phyloP scores from a whole-genome alignment of 2,329 filamentous ascomycete species.

The Shiraia bambusicola region DNA sequence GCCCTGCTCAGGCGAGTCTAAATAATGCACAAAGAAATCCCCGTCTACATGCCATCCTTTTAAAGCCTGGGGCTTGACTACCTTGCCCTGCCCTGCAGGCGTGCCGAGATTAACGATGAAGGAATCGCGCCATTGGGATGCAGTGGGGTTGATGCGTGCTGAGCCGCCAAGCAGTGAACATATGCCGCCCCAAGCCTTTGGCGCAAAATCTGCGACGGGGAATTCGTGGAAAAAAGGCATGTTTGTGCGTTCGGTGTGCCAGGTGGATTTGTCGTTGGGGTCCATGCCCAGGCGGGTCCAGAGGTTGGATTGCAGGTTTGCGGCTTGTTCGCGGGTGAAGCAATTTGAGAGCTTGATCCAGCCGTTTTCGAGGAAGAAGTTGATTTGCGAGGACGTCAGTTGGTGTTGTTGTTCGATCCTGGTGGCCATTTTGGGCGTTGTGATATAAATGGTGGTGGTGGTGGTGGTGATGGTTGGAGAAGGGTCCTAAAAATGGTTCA shows the following conservation, averaged over 20 bases:
- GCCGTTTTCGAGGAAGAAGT: slow-evolving; percentile 58
- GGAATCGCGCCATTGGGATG: slow-evolving; percentile 63
- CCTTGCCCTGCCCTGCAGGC: slow-evolving; percentile 51
- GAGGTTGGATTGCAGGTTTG: slow-evolving; percentile 52
- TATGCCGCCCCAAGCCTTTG: slow-evolving; percentile 67
- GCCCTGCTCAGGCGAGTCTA: slow-evolving; percentile 69
- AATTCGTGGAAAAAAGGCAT: slow-evolving; percentile 64
- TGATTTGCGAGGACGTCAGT: slow-evolving; percentile 51
- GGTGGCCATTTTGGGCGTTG: slow-evolving; percentile 8
- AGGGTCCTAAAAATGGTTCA: too few relatives aligned
- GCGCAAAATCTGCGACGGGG: slow-evolving; percentile 58
- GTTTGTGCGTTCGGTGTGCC: slow-evolving; percentile 61
- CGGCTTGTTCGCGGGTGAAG: slow-evolving; percentile 53
- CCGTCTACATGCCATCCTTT: slow-evolving; percentile 69
- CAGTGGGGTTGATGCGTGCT: slow-evolving; percentile 30
- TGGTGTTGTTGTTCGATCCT: slow-evolving; percentile 23
- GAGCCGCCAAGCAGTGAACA: slow-evolving; percentile 67
- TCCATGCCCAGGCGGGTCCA: slow-evolving; percentile 69
- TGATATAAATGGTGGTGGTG: not conserved
- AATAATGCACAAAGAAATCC: slow-evolving; percentile 71
- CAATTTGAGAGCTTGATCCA: slow-evolving; percentile 57
- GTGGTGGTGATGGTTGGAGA: not conserved
- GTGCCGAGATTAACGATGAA: slow-evolving; percentile 71
- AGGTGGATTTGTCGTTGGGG: slow-evolving; percentile 64
- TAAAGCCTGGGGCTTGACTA: slow-evolving; percentile 55